These are phyloP conservation scores for Coniochaeta sp. DNA, from an alignment of 2,329 filamentous ascomycete genomes.

Conservation along the genomic window DNA sequence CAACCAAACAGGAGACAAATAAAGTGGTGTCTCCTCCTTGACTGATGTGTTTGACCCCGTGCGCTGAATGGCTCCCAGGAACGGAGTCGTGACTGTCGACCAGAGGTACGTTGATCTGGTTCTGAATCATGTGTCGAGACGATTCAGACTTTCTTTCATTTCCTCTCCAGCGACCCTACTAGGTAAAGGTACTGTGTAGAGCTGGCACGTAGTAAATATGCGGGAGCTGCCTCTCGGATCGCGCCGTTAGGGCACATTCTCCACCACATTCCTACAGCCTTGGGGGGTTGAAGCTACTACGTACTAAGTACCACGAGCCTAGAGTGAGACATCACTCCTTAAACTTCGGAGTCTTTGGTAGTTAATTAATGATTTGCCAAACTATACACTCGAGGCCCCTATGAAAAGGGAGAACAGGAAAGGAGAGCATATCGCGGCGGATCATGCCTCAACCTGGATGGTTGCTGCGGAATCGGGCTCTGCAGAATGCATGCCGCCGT, in stretches of 20 bases:
- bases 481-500: background rate
- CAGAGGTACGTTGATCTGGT: background rate
- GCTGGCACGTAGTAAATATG: background rate
- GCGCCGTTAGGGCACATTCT: conserved; percentile 7
- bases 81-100: background rate
- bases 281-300: background rate
- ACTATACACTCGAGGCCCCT: too few relatives aligned
- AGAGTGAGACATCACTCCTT: background rate
- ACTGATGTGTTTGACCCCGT: background rate
- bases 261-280: conserved; percentile 1
- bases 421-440: background rate
- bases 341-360: background rate
- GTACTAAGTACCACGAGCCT: too few relatives aligned
- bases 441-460: background rate
- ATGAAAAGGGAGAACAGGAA: background rate
- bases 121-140: background rate
- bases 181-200: background rate
- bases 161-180: too few relatives aligned
- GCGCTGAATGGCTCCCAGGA: background rate
- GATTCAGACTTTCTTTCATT: too few relatives aligned
- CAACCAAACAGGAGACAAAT: background rate
- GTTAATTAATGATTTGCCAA: background rate
- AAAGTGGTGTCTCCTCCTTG: background rate
- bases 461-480: background rate
- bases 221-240: conserved; percentile 12